Evolutionary conservation across 2,329 filamentous ascomycete genomes (phyloP).

Genomic region (Colletotrichum limetticola): DNA sequence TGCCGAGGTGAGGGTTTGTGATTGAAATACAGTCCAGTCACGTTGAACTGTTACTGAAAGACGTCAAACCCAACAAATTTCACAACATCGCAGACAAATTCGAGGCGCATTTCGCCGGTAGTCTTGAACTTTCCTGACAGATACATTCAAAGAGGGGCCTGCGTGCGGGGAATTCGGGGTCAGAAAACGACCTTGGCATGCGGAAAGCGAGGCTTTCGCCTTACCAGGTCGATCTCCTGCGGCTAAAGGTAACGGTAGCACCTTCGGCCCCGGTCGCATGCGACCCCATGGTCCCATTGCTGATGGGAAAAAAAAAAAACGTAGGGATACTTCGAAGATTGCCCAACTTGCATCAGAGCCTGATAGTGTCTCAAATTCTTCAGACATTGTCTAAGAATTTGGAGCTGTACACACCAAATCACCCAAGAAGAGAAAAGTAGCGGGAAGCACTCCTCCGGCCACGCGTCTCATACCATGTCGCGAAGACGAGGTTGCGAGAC

Average conservation of each 20-base stretch:
- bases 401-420: not conserved
- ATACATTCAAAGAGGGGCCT: not conserved
- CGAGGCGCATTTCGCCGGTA: not conserved
- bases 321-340: not conserved
- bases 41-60: not conserved
- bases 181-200: not conserved
- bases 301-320: not conserved
- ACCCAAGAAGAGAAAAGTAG: not conserved
- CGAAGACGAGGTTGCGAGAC: not conserved
- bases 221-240: not conserved
- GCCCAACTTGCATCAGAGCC: not conserved
- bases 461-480: slow-evolving; percentile 9
- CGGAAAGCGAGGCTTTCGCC: slow-evolving; percentile 9
- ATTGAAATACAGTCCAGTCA: not conserved
- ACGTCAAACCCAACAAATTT: not conserved
- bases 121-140: not conserved
- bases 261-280: not conserved
- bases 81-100: not conserved
- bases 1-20: not conserved
- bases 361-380: not conserved
- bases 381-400: not conserved
- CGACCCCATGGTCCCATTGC: not conserved
- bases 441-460: not conserved
- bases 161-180: slow-evolving; percentile 28
- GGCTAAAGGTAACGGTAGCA: not conserved